phyloP scores from a whole-genome alignment of 78 protist genomes.

The Isochrysis galbana region DNA sequence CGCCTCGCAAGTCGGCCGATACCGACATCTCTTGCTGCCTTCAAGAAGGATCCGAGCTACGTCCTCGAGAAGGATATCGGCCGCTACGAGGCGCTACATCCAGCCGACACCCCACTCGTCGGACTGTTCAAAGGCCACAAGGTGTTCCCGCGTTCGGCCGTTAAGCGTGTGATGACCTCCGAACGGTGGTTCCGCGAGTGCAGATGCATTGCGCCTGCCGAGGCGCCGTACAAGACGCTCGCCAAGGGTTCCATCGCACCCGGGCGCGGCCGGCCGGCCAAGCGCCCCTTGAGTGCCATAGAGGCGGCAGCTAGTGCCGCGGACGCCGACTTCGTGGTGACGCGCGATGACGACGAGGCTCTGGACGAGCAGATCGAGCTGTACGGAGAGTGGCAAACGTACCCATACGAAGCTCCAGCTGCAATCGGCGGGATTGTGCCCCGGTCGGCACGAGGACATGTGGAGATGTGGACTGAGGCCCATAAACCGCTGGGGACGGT shows the following conservation, averaged over 20 bases:
- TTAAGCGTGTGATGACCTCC: not conserved
- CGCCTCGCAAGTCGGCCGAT: not conserved
- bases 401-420: not conserved
- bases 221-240: not conserved
- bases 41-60: not conserved
- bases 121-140: not conserved
- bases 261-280: not conserved
- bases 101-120: not conserved
- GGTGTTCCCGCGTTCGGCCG: not conserved
- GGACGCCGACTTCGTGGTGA: not conserved
- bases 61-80: not conserved
- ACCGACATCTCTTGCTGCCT: not conserved
- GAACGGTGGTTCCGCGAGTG: not conserved
- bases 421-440: not conserved
- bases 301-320: not conserved
- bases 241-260: not conserved
- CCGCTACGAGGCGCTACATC: not conserved
- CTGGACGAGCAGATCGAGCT: not conserved
- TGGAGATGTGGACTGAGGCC: not conserved
- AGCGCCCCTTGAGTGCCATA: not conserved
- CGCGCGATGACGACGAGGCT: not conserved
- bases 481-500: not conserved
- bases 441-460: not conserved
- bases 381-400: not conserved
- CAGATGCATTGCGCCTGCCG: not conserved